These are phyloP conservation scores for Colletotrichum chlorophyti DNA, from an alignment of 2,329 filamentous ascomycete genomes.

Conservation along the genomic window DNA sequence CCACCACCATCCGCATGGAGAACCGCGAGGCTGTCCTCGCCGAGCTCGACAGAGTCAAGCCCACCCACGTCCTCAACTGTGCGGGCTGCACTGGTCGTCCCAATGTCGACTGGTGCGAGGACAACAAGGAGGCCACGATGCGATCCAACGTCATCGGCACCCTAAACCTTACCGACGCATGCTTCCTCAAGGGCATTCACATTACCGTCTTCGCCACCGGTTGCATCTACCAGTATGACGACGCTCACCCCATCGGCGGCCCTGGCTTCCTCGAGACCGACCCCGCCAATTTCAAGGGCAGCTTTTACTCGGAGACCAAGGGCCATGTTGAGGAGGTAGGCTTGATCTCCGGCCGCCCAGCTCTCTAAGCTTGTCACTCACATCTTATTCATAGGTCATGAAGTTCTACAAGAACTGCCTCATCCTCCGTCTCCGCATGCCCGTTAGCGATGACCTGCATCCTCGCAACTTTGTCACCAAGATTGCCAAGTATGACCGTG, in stretches of 20 bases:
- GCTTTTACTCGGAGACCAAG: conserved; percentile 74
- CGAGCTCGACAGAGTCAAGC: conserved; percentile 64
- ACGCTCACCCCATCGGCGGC: conserved; percentile 65
- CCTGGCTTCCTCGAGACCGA: conserved; percentile 68
- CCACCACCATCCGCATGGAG: conserved; percentile 71
- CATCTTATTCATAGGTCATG: conserved; percentile 54
- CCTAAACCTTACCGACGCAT: conserved; percentile 68
- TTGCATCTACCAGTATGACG: conserved; percentile 71
- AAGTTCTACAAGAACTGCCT: conserved; percentile 67
- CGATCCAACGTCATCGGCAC: conserved; percentile 72
- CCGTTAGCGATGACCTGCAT: conserved; percentile 72
- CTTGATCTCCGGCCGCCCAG: background rate
- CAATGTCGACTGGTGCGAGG: conserved; percentile 76
- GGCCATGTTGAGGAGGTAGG: conserved; percentile 68
- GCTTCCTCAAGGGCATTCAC: conserved; percentile 64
- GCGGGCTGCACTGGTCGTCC: conserved; percentile 71
- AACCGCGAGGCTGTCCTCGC: conserved; percentile 62
- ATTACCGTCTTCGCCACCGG: conserved; percentile 72
- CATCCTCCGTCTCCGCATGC: conserved; percentile 72
- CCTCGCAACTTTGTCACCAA: conserved; percentile 74
- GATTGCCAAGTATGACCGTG: conserved; percentile 68
- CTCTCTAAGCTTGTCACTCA: background rate
- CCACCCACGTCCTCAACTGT: conserved; percentile 71
- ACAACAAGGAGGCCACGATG: conserved; percentile 71
- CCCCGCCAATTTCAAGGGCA: conserved; percentile 68